A percentile compares a stretch with the other conserved stretches of the same genome.
phyloP scores from a whole-genome alignment of 352 stramenopile species.

The Thalassiosira allenii region DNA sequence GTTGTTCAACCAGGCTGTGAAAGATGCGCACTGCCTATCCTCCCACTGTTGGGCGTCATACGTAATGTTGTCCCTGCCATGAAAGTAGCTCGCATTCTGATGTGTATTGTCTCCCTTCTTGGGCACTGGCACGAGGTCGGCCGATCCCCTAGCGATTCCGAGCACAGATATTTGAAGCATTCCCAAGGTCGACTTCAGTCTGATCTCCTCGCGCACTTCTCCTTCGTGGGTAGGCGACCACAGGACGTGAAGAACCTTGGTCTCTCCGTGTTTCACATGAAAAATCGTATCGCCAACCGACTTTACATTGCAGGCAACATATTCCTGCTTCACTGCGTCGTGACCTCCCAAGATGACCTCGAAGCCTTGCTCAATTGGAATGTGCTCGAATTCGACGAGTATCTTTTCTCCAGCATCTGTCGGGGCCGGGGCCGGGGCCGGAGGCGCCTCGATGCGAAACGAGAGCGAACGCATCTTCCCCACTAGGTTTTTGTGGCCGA shows the following conservation, averaged over 20 bases:
- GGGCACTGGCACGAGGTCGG: no score
- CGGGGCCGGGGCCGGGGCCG: background rate
- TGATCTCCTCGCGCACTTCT: constrained; percentile 37
- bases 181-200: constrained; percentile 27
- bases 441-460: constrained; percentile 19
- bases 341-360: no score
- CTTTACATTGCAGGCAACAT: no score
- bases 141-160: constrained; percentile 15
- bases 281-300: constrained; percentile 1
- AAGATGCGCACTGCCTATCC: constrained; percentile 70
- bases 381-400: no score
- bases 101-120: background rate
- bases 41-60: constrained; percentile 67
- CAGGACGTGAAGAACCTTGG: constrained; percentile 4
- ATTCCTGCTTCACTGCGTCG: no score
- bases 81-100: background rate
- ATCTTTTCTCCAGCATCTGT: no score
- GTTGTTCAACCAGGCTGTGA: constrained; percentile 80
- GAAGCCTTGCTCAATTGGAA: no score
- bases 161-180: constrained; percentile 19
- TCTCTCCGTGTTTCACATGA: constrained; percentile 17
- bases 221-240: constrained; percentile 42
- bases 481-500: constrained; percentile 45
- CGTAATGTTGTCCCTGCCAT: constrained; percentile 15
- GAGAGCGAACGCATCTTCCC: constrained; percentile 28